Percentiles rank a stretch among this genome's conserved stretches.
These are phyloP conservation scores for Tillandsia fasciculata DNA, from an alignment of 176 grass and related monocot species.

Conservation along the genomic window DNA sequence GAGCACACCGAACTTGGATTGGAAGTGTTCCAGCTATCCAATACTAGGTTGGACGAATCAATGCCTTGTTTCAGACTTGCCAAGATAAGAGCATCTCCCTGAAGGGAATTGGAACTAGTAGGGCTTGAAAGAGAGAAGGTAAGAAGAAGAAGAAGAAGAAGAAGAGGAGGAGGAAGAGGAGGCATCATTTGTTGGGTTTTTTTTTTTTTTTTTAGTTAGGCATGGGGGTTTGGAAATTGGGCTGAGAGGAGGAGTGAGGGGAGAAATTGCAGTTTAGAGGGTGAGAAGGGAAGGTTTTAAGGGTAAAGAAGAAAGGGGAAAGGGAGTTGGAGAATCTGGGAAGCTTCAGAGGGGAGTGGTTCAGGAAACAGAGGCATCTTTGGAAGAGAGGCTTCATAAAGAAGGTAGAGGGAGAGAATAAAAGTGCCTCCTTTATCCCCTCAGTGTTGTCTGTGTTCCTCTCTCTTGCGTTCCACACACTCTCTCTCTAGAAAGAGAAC, in stretches of 20 bases:
- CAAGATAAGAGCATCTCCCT: conserved; percentile 44
- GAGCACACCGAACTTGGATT: conserved; percentile 56
- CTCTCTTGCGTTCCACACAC: background rate
- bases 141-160: conserved; percentile 10
- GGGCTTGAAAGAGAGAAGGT: background rate
- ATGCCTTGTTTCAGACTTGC: conserved; percentile 41
- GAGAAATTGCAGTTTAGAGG: background rate
- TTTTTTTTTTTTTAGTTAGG: background rate
- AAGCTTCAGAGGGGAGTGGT: conserved; percentile 68
- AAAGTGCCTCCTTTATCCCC: conserved; percentile 45
- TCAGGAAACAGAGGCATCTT: conserved; percentile 3
- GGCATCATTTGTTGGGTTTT: conserved; percentile 25
- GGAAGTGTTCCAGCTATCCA: conserved; percentile 42
- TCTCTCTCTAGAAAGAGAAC: conserved; percentile 20
- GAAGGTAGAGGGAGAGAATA: conserved; percentile 31
- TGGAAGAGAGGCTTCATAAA: conserved; percentile 41
- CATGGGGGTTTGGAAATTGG: background rate
- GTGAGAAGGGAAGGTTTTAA: conserved; percentile 6
- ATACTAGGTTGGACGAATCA: conserved; percentile 17
- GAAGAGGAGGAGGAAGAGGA: conserved; percentile 4
- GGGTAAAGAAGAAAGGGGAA: conserved; percentile 25
- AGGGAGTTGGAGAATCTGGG: conserved; percentile 54
- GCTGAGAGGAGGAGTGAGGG: background rate
- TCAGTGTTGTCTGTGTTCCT: background rate
- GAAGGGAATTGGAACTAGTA: conserved; percentile 15